A percentile compares a stretch with the other conserved stretches of the same genome.
Evolutionary conservation across 768 basidiomycete species (phyloP).

Genomic region (Lactarius sp.): DNA sequence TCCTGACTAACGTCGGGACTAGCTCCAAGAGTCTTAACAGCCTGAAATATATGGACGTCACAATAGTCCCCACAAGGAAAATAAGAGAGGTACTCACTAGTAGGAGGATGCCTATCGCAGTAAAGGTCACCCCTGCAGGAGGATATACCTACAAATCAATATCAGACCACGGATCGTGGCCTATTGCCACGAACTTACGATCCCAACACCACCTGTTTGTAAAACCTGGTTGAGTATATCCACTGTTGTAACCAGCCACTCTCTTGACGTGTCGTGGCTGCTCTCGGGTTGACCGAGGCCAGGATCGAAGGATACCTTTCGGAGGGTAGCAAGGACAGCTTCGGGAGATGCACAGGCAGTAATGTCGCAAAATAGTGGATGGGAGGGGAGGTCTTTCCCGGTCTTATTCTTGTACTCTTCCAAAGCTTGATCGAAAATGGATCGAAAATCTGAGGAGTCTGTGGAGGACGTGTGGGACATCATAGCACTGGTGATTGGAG

Average conservation of each 20-base stretch:
- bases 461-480: neutral
- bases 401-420: neutral
- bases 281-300: neutral
- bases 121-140: neutral
- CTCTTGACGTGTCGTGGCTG: neutral
- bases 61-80: neutral
- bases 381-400: neutral
- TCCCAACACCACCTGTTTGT: neutral
- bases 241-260: neutral
- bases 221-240: neutral
- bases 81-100: neutral
- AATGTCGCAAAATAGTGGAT: constrained; percentile 4
- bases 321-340: neutral
- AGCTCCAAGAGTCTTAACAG: neutral
- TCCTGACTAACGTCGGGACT: neutral
- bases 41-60: neutral
- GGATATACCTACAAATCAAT: neutral
- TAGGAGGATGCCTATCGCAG: neutral
- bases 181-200: neutral
- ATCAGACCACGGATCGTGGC: neutral
- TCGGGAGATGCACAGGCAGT: neutral
- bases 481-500: too few relatives aligned
- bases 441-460: neutral
- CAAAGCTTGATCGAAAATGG: neutral
- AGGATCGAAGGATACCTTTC: too few relatives aligned